Evolutionary conservation across 352 stramenopile genomes (phyloP).

Genomic region (Pythium pyrilobum): DNA sequence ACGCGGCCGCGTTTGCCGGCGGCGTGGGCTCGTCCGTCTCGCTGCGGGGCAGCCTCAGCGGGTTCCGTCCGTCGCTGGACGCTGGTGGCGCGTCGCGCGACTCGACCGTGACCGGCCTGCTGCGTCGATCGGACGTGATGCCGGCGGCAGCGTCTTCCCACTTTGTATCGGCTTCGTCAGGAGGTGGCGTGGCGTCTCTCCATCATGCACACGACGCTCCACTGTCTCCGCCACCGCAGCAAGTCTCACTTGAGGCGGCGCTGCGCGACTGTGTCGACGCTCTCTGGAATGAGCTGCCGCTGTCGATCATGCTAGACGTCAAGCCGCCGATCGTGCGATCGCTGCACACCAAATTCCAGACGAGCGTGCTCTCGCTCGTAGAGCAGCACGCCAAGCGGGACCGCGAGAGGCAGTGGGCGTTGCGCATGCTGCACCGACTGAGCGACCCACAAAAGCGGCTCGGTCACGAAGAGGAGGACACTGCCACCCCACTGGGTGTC

Average conservation of each 20-base stretch:
- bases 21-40: no score
- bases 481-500: not conserved
- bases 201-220: no score
- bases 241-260: not conserved
- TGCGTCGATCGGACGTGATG: no score
- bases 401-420: slow-evolving; percentile 29
- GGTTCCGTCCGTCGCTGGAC: no score
- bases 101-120: no score
- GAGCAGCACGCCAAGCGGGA: slow-evolving; percentile 20
- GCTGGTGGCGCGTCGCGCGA: no score
- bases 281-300: slow-evolving; percentile 15
- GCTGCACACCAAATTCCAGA: slow-evolving; percentile 9
- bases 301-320: slow-evolving; percentile 10
- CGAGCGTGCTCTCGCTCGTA: slow-evolving; percentile 24
- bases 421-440: slow-evolving; percentile 2
- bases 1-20: no score
- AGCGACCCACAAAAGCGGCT: not conserved
- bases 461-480: not conserved
- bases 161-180: not conserved
- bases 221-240: not conserved
- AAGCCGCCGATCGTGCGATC: slow-evolving; percentile 13
- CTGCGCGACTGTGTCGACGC: slow-evolving; percentile 8
- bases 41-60: no score
- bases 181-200: no score
- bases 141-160: no score